Evolutionary conservation across 2,329 filamentous ascomycete species (phyloP).

Genomic region (Fusarium pseudonygamai): DNA sequence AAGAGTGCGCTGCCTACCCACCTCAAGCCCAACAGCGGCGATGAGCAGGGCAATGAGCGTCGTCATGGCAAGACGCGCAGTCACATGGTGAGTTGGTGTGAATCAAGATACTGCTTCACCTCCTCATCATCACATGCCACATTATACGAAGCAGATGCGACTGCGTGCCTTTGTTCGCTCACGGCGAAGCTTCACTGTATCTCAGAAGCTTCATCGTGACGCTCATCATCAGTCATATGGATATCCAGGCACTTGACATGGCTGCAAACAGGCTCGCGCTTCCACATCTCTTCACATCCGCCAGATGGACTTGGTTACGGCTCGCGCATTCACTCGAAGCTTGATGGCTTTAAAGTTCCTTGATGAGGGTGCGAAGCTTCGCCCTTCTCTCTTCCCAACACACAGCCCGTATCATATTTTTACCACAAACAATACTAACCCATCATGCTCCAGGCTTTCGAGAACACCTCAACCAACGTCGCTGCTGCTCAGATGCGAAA

Average conservation of each 20-base stretch:
- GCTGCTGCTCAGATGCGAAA: slow-evolving; percentile 99
- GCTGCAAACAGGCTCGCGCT: neutral
- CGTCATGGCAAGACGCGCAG: slow-evolving; percentile 87
- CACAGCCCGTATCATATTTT: neutral
- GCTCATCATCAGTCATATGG: neutral
- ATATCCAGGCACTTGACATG: neutral
- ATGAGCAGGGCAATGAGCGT: slow-evolving; percentile 62
- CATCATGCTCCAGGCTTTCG: slow-evolving; percentile 77
- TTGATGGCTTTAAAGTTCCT: neutral
- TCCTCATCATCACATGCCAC: neutral
- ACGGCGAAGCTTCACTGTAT: neutral
- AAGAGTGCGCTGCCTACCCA: slow-evolving; percentile 85
- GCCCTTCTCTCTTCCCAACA: neutral
- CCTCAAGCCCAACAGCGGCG: slow-evolving; percentile 71
- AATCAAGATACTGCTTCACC: slow-evolving; percentile 40
- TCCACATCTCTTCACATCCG: neutral
- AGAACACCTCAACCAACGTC: slow-evolving; percentile 98
- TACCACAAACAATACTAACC: slow-evolving; percentile 39
- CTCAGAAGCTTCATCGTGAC: neutral
- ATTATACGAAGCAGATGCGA: neutral
- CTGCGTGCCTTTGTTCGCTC: neutral
- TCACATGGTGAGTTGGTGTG: slow-evolving; percentile 73
- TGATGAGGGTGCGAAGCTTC: neutral
- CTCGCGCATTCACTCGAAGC: neutral
- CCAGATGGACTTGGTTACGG: neutral